Evolutionary conservation across 2,329 filamentous ascomycete species (phyloP), one percentile per base, ranked within the genome.

Genomic region (Akanthomyces uredinophilus): DNA sequence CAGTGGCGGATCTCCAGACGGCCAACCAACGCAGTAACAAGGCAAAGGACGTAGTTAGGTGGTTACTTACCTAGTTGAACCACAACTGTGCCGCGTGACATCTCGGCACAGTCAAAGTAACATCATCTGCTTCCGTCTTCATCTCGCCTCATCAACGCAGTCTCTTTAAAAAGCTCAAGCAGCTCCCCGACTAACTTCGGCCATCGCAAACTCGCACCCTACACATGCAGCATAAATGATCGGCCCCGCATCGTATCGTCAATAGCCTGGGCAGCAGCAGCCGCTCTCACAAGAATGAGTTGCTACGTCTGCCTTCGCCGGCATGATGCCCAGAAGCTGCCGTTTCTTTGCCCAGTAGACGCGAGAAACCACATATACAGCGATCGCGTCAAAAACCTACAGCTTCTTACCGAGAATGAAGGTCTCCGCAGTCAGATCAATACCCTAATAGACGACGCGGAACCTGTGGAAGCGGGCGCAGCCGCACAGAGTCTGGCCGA

Each of bases 321-420:
- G 69, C 78, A 84, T 73, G 79, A 83, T 65, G 68, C 79, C n/a
- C 76, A 79, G 66, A 82, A 78, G 69, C 74, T 87, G 60, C 85
- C 85, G 14, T 89, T 90, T 68, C 78, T 90, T 68, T 92, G 89
- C 72, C 78, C 83, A 29, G 83, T 88, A 53, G 90, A 91, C 75
- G 87, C 86, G 52, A 83, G 88, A 57, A 91, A 88, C 68, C 77
- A 78, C 57, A 78, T 91, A 35, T 92, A 92, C 72, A 82, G 85
- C 41, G 75, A 79, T 27, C 87, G 89, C 52, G 72, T 91, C 64
- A 82, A 85, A 64, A 80, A 84, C 66, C 81, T 86, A 59, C 78
- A 78, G 62, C 73, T 83, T 39, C 77, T 91, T 57, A 76, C 91
- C 13, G 84, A 89, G 69, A 88, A 83, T 66, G 87, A 90, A 65